Evolutionary conservation across 768 basidiomycete species (phyloP).

Genomic region (Tubosaeta brunneosetosa): DNA sequence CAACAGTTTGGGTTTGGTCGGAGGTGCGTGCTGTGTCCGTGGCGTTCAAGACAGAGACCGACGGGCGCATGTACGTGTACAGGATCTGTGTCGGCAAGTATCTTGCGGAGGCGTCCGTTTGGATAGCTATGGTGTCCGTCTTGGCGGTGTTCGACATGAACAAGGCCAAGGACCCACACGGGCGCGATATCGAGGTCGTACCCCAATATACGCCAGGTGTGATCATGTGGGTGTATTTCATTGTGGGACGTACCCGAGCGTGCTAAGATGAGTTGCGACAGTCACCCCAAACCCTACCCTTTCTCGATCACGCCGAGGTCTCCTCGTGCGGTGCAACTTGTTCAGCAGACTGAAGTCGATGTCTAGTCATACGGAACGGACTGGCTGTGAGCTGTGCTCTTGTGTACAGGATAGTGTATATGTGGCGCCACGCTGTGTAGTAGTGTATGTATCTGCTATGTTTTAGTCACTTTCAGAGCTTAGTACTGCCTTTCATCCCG

Average conservation of each 20-base stretch:
- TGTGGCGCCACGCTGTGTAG: background rate
- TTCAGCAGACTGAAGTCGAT: constrained; percentile 13
- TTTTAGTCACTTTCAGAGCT: background rate
- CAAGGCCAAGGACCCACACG: constrained; percentile 30
- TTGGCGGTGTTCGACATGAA: constrained; percentile 24
- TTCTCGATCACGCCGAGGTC: constrained; percentile 20
- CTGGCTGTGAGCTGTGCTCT: background rate
- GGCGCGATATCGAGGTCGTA: constrained; percentile 24
- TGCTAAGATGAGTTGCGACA: background rate
- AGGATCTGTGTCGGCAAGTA: constrained; percentile 26
- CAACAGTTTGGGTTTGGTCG: constrained; percentile 24
- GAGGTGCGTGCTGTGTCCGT: constrained; percentile 3
- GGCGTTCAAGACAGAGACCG: background rate
- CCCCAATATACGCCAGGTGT: constrained; percentile 25
- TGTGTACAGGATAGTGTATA: background rate
- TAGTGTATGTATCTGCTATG: background rate
- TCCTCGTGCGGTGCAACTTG: constrained; percentile 3
- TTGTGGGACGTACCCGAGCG: background rate
- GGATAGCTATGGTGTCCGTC: constrained; percentile 24
- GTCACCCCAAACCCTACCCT: constrained; percentile 16
- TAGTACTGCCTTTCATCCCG: background rate
- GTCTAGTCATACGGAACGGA: background rate
- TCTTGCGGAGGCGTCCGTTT: constrained; percentile 24
- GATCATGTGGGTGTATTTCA: constrained; percentile 19
- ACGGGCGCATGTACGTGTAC: background rate